These are phyloP conservation scores for Yarrowia deformans DNA, from an alignment of 805 yeast genomes.

Conservation along the genomic window DNA sequence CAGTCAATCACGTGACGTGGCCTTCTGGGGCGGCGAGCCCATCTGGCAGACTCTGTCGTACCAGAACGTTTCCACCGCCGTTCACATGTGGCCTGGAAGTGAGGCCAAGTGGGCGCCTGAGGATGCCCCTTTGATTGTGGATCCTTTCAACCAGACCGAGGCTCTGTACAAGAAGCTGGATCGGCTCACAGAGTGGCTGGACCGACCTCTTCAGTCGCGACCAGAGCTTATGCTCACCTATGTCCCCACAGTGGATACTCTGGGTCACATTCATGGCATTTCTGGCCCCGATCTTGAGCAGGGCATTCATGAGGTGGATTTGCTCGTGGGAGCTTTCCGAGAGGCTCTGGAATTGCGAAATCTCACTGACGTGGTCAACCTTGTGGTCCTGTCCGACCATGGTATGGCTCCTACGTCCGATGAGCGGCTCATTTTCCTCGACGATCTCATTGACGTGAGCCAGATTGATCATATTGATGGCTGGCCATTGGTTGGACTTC, in stretches of 20 bases:
- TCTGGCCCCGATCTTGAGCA: slow-evolving; percentile 62
- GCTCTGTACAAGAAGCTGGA: slow-evolving; percentile 61
- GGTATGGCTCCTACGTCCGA: slow-evolving; percentile 91
- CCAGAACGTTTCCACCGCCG: slow-evolving; percentile 70
- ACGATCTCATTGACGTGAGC: slow-evolving; percentile 66
- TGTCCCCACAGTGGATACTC: slow-evolving; percentile 81
- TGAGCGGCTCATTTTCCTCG: slow-evolving; percentile 71
- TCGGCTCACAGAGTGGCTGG: slow-evolving; percentile 73
- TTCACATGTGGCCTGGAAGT: slow-evolving; percentile 98
- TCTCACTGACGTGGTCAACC: slow-evolving; percentile 65
- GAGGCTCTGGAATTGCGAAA: slow-evolving; percentile 62
- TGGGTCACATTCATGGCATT: slow-evolving; percentile 78
- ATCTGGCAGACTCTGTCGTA: slow-evolving; percentile 78
- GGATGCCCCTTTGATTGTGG: slow-evolving; percentile 61
- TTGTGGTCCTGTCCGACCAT: slow-evolving; percentile 85
- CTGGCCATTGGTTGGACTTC: slow-evolving; percentile 83
- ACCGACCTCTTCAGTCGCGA: slow-evolving; percentile 58
- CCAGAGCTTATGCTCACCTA: slow-evolving; percentile 82
- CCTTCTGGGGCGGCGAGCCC: slow-evolving; percentile 92
- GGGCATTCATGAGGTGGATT: slow-evolving; percentile 70
- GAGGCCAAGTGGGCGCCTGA: slow-evolving; percentile 66
- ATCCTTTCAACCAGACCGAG: slow-evolving; percentile 71
- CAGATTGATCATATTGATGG: slow-evolving; percentile 73
- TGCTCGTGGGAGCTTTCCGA: slow-evolving; percentile 60
- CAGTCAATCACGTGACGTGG: slow-evolving; percentile 57